phyloP scores from a whole-genome alignment of 306 rosid species.

The Arachis hypogaea region DNA sequence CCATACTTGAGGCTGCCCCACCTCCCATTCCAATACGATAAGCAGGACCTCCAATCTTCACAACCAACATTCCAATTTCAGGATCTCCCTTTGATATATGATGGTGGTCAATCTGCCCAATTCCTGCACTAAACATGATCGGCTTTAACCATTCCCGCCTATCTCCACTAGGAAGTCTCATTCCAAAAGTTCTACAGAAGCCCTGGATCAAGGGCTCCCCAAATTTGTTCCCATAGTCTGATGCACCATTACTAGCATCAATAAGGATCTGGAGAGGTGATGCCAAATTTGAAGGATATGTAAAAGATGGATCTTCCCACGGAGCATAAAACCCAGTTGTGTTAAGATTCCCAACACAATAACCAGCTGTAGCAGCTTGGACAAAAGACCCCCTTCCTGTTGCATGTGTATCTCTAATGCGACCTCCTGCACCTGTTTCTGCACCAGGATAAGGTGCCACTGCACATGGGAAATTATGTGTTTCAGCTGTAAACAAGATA shows the following conservation, averaged over 20 bases:
- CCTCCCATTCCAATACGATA: slow-evolving; percentile 98
- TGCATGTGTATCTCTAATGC: slow-evolving; percentile 94
- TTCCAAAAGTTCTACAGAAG: slow-evolving; percentile 89
- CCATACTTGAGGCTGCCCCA: slow-evolving; percentile 98
- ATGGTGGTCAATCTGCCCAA: slow-evolving; percentile 84
- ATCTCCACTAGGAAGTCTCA: slow-evolving; percentile 92
- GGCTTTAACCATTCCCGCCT: slow-evolving; percentile 99
- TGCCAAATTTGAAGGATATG: slow-evolving; percentile 86
- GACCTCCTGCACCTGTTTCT: slow-evolving; percentile 96
- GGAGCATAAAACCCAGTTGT: slow-evolving; percentile 73
- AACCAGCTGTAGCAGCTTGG: slow-evolving; percentile 93
- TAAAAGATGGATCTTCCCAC: slow-evolving; percentile 88
- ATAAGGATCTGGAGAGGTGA: slow-evolving; percentile 83
- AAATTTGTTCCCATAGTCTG: slow-evolving; percentile 95
- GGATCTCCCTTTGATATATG: slow-evolving; percentile 88
- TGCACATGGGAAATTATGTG: slow-evolving; percentile 96
- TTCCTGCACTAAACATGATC: slow-evolving; percentile 92
- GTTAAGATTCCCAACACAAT: slow-evolving; percentile 93
- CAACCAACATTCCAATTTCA: slow-evolving; percentile 84
- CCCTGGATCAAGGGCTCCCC: slow-evolving; percentile 99
- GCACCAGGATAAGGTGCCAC: slow-evolving; percentile 98
- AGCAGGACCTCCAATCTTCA: slow-evolving; percentile 97
- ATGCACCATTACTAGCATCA: slow-evolving; percentile 90
- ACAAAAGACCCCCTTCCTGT: slow-evolving; percentile 93
- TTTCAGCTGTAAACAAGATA: slow-evolving; percentile 88